Base-by-base conservation (phyloP, 257 asterid species). In the Asclepias syriaca region DNA sequence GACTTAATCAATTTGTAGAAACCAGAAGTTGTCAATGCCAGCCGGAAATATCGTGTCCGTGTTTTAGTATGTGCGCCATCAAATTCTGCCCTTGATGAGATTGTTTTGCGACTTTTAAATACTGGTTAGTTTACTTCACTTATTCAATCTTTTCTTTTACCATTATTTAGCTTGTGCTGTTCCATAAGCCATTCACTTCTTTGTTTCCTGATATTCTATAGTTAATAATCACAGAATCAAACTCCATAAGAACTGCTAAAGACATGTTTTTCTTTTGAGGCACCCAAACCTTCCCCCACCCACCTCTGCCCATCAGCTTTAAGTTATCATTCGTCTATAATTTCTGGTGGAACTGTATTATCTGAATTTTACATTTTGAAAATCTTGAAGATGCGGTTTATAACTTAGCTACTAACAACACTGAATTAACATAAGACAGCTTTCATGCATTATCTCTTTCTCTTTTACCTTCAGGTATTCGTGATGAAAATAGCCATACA, bases 21-120 rank as follows among this genome's bases (percentile, higher is more conserved):
- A 90, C 99, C 99, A 66, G 99, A 92, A 84, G 82, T 88, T 73
- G 92, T 95, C 48, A 87, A 88, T 67, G 86, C 99, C 74, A 87
- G 86, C 79, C 87, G 99, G 73, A 95, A 89, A 78, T 91, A 95
- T 83, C 98, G 99, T 65, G 91, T 89, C 59, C 98, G 97, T 58
- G 98, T 90, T 49, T 87, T 95, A 63, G 97, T 92, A 49, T 95
- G 99, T 82, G 98, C 99, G 71, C 99, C 99, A 56, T 95, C 99
- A 74, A 95, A 95, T 79, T 88, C 98, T 72, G 98, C 98, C 72
- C 98, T 95, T 56, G 98, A 95, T 83, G 99, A 95, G 85, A 95
- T 95, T 79, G 98, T 95, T 51, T 77, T 85, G 79, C 93, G 98
- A 55, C 75, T 95, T 77, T 74, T 90, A 64, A 86, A 81, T 77